Conservation (phyloP, 176 grass and related monocot species). For the Poa pratensis region DNA sequence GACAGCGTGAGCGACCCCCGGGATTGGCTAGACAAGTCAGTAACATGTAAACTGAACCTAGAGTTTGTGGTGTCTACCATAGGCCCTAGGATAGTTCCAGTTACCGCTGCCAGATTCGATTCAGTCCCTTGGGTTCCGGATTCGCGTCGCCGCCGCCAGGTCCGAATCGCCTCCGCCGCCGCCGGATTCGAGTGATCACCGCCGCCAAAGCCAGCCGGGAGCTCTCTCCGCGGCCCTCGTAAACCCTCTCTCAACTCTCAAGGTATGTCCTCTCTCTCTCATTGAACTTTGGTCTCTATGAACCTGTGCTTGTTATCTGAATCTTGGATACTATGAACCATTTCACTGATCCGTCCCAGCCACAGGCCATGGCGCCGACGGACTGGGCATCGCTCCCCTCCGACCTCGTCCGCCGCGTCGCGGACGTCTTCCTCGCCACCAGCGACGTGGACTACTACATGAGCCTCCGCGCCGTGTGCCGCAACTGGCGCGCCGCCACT, state of each 20-base stretch:
- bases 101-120: too few relatives aligned
- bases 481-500: background rate
- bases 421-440: background rate
- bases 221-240: background rate
- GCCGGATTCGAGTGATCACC: background rate
- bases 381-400: background rate
- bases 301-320: too few relatives aligned
- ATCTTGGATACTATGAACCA: too few relatives aligned
- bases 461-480: background rate
- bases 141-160: too few relatives aligned
- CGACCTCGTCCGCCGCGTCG: background rate
- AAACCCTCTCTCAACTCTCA: background rate
- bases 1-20: too few relatives aligned
- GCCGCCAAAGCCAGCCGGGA: background rate
- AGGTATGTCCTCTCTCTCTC: background rate
- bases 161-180: too few relatives aligned
- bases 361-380: background rate
- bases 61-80: too few relatives aligned
- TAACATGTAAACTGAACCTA: too few relatives aligned
- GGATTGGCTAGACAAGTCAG: too few relatives aligned
- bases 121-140: too few relatives aligned
- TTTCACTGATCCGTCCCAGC: background rate
- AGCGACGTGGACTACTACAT: background rate
- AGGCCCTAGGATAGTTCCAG: too few relatives aligned
- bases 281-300: background rate